Evolutionary conservation across 2,329 filamentous ascomycete species (phyloP).

Genomic region (Neonectria sp.): DNA sequence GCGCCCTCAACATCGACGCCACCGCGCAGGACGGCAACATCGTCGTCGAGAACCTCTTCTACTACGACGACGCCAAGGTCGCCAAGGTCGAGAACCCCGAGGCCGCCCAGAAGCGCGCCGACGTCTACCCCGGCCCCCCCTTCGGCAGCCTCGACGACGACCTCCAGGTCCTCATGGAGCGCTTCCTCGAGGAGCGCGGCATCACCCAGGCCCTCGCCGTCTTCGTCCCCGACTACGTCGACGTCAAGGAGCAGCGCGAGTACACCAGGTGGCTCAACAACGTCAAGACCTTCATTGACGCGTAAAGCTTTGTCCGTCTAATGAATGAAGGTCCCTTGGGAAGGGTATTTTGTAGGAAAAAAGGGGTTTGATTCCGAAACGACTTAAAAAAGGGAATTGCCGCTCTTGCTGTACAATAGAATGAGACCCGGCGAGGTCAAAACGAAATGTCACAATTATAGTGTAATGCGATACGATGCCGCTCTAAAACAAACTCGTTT

Average conservation of each 20-base stretch:
- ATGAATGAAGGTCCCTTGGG: not conserved
- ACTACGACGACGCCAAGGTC: constrained; percentile 84
- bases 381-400: constrained; percentile 45
- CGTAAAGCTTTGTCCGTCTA: constrained; percentile 59
- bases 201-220: constrained; percentile 88
- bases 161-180: constrained; percentile 91
- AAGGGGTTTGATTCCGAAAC: constrained; percentile 33
- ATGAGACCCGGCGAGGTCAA: constrained; percentile 42
- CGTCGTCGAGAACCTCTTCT: constrained; percentile 91
- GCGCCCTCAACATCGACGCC: constrained; percentile 89
- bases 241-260: constrained; percentile 98
- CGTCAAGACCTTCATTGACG: constrained; percentile 88
- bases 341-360: constrained; percentile 18
- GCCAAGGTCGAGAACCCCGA: constrained; percentile 84
- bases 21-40: constrained; percentile 89
- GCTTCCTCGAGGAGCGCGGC: constrained; percentile 94
- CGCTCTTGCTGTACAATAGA: constrained; percentile 50
- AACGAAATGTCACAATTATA: constrained; percentile 39
- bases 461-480: constrained; percentile 44
- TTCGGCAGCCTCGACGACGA: constrained; percentile 97
- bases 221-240: constrained; percentile 96
- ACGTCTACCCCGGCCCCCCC: constrained; percentile 89
- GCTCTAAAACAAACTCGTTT: not conserved
- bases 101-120: constrained; percentile 81
- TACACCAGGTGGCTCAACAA: constrained; percentile 92